A percentile compares a stretch with the other conserved stretches of the same genome.
These are phyloP conservation scores for Acacia melanoxylon DNA, from an alignment of 306 rosid species.

Conservation along the genomic window DNA sequence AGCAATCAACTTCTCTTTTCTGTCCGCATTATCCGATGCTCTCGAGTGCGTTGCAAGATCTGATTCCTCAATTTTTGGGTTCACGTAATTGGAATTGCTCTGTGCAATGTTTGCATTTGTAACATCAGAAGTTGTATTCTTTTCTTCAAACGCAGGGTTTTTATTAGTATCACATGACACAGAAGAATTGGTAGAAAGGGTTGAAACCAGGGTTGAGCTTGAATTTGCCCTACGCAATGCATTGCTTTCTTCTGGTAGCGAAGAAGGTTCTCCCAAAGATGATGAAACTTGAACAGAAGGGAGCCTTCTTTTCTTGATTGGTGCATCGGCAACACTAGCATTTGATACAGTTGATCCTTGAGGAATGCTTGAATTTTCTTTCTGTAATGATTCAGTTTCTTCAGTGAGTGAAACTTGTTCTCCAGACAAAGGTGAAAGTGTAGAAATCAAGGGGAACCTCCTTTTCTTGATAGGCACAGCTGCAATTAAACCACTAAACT, in stretches of 20 bases:
- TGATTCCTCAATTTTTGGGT: background rate
- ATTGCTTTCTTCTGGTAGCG: constrained; percentile 31
- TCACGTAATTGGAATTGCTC: constrained; percentile 29
- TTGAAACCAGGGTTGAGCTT: constrained; percentile 50
- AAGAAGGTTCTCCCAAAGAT: constrained; percentile 33
- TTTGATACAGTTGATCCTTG: constrained; percentile 52
- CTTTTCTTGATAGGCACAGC: constrained; percentile 98
- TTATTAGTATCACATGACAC: constrained; percentile 46
- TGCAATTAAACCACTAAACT: constrained; percentile 73
- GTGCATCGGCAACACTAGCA: constrained; percentile 52
- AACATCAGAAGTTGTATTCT: constrained; percentile 43
- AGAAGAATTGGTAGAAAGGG: constrained; percentile 46
- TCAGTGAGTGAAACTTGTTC: constrained; percentile 42
- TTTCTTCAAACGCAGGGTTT: constrained; percentile 42
- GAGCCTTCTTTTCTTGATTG: constrained; percentile 55
- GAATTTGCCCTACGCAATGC: constrained; percentile 37
- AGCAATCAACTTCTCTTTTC: background rate
- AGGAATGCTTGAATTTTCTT: constrained; percentile 49
- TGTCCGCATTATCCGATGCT: background rate
- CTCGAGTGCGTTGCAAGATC: background rate
- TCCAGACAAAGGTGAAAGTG: constrained; percentile 64
- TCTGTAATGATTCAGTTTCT: constrained; percentile 47
- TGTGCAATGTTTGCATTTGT: constrained; percentile 34
- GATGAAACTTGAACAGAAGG: constrained; percentile 38
- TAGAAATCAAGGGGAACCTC: constrained; percentile 57